Conservation (phyloP, 108 stramenopile genomes). For the Nitzschia sp. region DNA sequence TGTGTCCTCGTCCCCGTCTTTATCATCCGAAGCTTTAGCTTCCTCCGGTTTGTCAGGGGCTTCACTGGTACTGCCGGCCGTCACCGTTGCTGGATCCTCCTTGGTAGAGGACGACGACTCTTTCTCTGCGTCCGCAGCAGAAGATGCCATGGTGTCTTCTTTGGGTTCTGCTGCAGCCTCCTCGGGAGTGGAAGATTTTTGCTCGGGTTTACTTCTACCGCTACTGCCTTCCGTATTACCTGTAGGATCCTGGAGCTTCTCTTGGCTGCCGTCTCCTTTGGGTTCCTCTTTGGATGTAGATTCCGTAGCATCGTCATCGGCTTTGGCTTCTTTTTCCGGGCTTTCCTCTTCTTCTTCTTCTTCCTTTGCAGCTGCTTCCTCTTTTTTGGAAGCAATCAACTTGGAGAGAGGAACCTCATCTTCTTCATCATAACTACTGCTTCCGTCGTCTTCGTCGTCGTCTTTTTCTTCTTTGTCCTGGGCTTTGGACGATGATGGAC, state of each 20-base stretch:
- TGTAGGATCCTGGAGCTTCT: not conserved
- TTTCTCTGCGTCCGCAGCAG: not conserved
- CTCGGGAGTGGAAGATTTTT: too few species aligned
- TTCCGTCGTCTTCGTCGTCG: not conserved
- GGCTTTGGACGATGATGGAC: too few species aligned
- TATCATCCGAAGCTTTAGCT: too few species aligned
- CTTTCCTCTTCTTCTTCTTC: not conserved
- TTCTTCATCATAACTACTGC: slow-evolving; percentile 2
- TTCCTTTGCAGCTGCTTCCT: not conserved
- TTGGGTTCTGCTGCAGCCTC: not conserved
- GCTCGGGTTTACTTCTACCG: not conserved
- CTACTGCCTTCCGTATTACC: too few species aligned
- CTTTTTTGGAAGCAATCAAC: not conserved
- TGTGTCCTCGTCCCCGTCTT: too few species aligned
- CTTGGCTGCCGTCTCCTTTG: not conserved
- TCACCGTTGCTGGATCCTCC: not conserved
- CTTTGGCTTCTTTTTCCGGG: not conserved
- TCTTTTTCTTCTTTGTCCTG: not conserved
- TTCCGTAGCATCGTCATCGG: not conserved
- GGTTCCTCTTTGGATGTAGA: not conserved
- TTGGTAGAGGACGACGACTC: not conserved
- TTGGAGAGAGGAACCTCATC: slow-evolving; percentile 17
- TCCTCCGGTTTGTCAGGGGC: too few species aligned
- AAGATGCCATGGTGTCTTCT: not conserved
- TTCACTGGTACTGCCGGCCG: too few species aligned